These are phyloP conservation scores for Asparagopsis taxiformis DNA, from an alignment of 31 red algal species.

Conservation along the genomic window DNA sequence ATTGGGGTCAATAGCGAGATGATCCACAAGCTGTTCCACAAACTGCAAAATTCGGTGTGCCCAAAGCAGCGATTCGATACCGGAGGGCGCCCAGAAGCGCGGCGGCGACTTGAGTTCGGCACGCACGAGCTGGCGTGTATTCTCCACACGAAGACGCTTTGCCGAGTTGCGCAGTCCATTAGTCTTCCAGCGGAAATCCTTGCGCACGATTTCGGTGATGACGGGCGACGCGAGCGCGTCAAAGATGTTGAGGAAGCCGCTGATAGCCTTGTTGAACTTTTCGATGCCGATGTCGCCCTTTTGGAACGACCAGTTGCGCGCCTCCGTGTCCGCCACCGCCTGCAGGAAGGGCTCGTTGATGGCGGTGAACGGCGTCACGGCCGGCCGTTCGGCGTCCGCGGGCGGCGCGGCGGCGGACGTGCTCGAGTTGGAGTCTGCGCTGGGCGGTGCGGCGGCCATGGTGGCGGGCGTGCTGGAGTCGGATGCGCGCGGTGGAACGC, in stretches of 20 bases:
- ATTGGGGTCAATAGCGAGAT: constrained; percentile 8
- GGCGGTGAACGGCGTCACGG: constrained; percentile 26
- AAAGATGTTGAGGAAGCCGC: constrained; percentile 48
- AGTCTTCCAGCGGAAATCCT: constrained; percentile 44
- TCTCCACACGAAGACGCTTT: constrained; percentile 13
- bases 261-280: constrained; percentile 13
- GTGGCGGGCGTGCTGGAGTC: no score
- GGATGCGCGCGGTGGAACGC: no score
- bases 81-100: constrained; percentile 41
- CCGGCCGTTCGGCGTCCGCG: constrained; percentile 7
- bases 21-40: constrained; percentile 27
- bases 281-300: constrained; percentile 51
- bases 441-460: no score
- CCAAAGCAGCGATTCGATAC: constrained; percentile 41
- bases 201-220: constrained; percentile 44
- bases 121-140: constrained; percentile 11
- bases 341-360: constrained; percentile 39
- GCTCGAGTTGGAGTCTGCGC: no score
- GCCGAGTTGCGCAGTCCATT: constrained; percentile 39
- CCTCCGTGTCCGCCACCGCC: constrained; percentile 20
- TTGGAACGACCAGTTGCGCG: not conserved
- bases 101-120: constrained; percentile 48
- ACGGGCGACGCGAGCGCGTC: constrained; percentile 34
- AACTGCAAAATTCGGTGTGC: constrained; percentile 32
- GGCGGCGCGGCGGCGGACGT: not conserved